Base-by-base conservation (phyloP, 2,329 filamentous ascomycete genomes). In the Diaporthe citrichinensis region DNA sequence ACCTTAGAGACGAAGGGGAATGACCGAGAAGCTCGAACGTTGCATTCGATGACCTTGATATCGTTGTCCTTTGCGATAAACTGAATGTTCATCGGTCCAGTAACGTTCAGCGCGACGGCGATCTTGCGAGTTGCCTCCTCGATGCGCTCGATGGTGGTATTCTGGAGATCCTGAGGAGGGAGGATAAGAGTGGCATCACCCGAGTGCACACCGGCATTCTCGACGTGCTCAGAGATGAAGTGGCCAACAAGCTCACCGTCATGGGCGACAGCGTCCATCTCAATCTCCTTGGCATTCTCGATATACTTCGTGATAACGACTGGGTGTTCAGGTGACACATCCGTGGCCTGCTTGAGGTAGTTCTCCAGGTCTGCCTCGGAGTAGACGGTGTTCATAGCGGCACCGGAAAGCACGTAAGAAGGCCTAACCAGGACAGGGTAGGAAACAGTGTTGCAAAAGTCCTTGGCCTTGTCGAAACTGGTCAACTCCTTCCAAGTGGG, bases 261-360 rank as follows among this genome's bases (percentile, higher is more conserved):
- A 80, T 93, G 93, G 72, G 96, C 97, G 59, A 99, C 97, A 55
- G 97, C 97, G 81, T 99, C 97, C 97, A 99, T 98, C 86, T 99
- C 97, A 78, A 99, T 98, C 85, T 99, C 97, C 89, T 99, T 98
- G 78, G 97, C 97, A 79, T 98, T 97, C 88, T 99, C 97, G 79
- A 99, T 98, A 86, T 98, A 99, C 87, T 99, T 99, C 77, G 96
- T 98, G 82, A 99, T 98, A 77, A 99, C 97, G 15, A 99, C 97
- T 0, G 97, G 97, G 84, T 98, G 95, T 77, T 98, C 96, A 77
- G 94, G 92, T 8, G 97, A 98, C 62, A 99, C 97, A 78, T 98
- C 96, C 9, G 91, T 94, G 72, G 97, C 97, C 86, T 98, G 96
- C 78, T 94, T 91, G 59, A 99, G 89, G 85, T 97, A 98, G 81